Evolutionary conservation across 495 filamentous ascomycete genomes (phyloP), one percentile per base, ranked within the genome.

Genomic region (Barbatosphaeria neglecta): DNA sequence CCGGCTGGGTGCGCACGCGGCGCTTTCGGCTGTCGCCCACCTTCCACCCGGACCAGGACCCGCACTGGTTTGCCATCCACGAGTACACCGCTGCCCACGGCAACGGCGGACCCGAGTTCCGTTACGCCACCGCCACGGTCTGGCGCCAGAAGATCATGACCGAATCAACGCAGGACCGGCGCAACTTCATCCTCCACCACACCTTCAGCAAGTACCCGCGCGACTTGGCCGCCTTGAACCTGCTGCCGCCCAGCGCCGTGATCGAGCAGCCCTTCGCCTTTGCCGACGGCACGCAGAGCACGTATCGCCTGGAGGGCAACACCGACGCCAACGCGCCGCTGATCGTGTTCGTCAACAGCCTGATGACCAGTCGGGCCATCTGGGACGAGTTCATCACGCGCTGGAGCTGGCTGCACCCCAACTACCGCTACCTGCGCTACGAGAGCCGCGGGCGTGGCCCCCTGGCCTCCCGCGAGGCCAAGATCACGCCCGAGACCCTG

Each of bases 231-330:
- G 67, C 67, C 55, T 11, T 73, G 64, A 7, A 70, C 70, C 47
- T 73, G 79, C 49, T 66, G 62, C 3, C 57, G 62, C 48, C 79
- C 75, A 20, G 66, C 60, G 44, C 77, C 71, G 2, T 48, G 1
- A 72, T 82, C 39, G 73, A 81, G 47, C 78, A 74, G 9, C 78
- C 68, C 47, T 56, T 82, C 47, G 79, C 74, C 11, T 81, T 79
- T 4, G 54, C 64, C 1, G 80, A 84, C 56, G 74, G 76, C 24
- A 75, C 74, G 1, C 61, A 68, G 28, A 63, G 82, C 11, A 69
- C 73, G 10, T 82, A 76, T 55, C 68, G 75, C 16, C 62, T 84
- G 24, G 75, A 79, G 58, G 79, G 80, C 35, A 70, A 63, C 47
- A 55, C 67, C 7, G 66, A 75, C 48, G 74, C 74, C 10, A 46